Conservation (phyloP, 2,329 filamentous ascomycete genomes). For the Fusarium odoratissimum region DNA sequence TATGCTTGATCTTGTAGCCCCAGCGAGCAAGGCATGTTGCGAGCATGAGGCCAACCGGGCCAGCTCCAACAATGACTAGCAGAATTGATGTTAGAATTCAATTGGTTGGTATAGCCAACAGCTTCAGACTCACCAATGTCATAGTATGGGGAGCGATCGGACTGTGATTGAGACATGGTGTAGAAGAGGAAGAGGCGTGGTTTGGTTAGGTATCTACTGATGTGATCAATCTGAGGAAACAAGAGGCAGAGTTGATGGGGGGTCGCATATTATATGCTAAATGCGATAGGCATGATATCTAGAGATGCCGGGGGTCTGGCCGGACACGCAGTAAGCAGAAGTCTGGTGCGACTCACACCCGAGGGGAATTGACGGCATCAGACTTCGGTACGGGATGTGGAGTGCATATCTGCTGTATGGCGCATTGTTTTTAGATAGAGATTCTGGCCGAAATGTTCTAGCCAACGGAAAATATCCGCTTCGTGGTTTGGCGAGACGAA, state of each 20-base stretch:
- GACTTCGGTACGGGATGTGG: constrained; percentile 35
- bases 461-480: constrained; percentile 18
- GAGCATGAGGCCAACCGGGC: constrained; percentile 87
- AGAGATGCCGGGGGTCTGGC: constrained; percentile 26
- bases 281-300: constrained; percentile 14
- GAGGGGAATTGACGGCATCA: constrained; percentile 38
- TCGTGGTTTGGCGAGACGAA: constrained; percentile 6
- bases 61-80: constrained; percentile 85
- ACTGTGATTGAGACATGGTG: constrained; percentile 34
- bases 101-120: not conserved
- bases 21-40: constrained; percentile 90
- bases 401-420: constrained; percentile 21
- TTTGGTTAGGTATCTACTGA: constrained; percentile 11
- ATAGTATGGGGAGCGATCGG: constrained; percentile 50
- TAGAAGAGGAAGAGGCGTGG: not conserved
- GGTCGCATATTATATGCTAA: constrained; percentile 32
- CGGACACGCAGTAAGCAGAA: constrained; percentile 13
- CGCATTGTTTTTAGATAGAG: not conserved
- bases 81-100: constrained; percentile 37
- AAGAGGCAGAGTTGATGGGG: constrained; percentile 15
- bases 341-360: constrained; percentile 24
- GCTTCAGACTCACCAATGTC: constrained; percentile 55
- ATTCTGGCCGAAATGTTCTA: constrained; percentile 3
- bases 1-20: constrained; percentile 96
- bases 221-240: constrained; percentile 7